phyloP scores from a whole-genome alignment of 371 early-diverging fungal species.

The Mortierella sp. region DNA sequence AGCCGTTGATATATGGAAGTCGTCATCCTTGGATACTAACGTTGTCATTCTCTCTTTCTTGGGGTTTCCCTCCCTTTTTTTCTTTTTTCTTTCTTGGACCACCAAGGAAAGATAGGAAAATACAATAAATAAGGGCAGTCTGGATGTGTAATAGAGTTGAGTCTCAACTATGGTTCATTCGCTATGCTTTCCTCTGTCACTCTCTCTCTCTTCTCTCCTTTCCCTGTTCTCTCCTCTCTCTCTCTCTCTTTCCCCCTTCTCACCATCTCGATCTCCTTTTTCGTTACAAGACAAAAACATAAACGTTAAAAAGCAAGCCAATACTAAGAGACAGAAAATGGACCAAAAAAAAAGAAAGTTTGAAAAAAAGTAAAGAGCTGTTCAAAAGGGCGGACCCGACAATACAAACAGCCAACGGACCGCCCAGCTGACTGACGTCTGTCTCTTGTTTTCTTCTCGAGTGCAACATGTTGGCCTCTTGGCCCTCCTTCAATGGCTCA shows the following conservation, averaged over 20 bases:
- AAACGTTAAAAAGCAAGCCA: background rate
- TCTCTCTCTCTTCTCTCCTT: background rate
- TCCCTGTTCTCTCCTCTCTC: background rate
- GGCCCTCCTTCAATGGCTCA: background rate
- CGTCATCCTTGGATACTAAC: background rate
- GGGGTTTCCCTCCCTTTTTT: background rate
- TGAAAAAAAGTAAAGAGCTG: background rate
- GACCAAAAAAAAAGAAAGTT: background rate
- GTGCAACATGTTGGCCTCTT: background rate
- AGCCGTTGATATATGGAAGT: background rate
- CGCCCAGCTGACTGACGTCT: slow-evolving; percentile 9
- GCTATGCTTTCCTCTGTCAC: background rate
- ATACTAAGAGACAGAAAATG: background rate
- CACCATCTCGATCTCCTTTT: background rate
- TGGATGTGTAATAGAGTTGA: slow-evolving; percentile 12
- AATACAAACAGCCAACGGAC: background rate
- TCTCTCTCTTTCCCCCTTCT: background rate
- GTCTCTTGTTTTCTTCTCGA: background rate
- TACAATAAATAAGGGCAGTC: background rate
- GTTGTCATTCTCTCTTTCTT: background rate
- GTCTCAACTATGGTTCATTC: slow-evolving; percentile 6
- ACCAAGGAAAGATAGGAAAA: background rate
- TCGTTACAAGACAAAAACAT: background rate
- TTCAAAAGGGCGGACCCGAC: background rate
- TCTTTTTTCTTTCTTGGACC: background rate